Evolutionary conservation across 441 rosid genomes (phyloP), one percentile per base, ranked within the genome.

Genomic region (Gossypium aridum): DNA sequence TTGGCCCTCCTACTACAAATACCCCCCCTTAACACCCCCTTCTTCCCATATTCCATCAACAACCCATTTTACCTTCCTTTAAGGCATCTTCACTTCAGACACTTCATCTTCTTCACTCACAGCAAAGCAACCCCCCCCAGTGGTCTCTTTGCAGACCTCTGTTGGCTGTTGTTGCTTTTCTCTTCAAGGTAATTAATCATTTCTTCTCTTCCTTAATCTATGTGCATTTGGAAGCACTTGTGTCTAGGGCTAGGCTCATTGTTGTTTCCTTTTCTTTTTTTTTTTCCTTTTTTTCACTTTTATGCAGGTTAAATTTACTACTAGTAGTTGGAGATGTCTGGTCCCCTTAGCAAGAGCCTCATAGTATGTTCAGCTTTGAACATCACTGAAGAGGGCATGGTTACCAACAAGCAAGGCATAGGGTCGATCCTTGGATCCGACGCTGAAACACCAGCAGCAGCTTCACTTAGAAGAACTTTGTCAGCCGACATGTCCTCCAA

Each of bases 401-500:
- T 31, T 20, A 45, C 64, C n/a, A 77, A 78, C 76, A 85, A 75
- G 74, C 90, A 85, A 81, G 99, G 99, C 22, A 90, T 91, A 54
- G 86, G 87, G 31, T 86, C 97, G 7, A 86, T 92, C 79, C 94
- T 92, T 74, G 89, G 89, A 8, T 76, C 84, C 43, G 87, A 77
- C 16, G 0, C 49, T 5, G 82, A 59, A 20, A 78, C 70, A 22
- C 57, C 63, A 67, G 70, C 75, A 55, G 73, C 81, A 28, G 79
- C 83, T 73, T 87, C 98, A 5, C 87, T 93, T 0, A 80, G 90
- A 59, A 77, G 97, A 53, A 93, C 97, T 37, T 86, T 90, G 14
- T 92, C 98, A 0, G 93, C 97, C 19, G 97, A 92, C 72, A 85
- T 92, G 87, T 91, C 94, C 4, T 91, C 96, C 77, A 82, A 84